Evolutionary conservation across 1,284 basidiomycete species (phyloP).

Genomic region (Afroboletus lepidellus): DNA sequence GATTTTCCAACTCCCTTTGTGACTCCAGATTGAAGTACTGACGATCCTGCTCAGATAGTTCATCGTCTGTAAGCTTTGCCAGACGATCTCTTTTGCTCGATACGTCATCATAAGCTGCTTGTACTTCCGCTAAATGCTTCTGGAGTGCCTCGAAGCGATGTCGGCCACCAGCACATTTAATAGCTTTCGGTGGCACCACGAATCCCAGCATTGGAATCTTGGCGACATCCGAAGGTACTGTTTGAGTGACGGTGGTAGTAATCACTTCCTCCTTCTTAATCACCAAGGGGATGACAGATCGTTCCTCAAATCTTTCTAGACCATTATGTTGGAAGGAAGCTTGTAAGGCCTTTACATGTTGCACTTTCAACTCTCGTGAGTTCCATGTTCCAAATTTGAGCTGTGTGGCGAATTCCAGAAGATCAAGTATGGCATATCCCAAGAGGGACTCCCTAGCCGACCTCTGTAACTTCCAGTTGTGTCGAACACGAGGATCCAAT

Average conservation of each 20-base stretch:
- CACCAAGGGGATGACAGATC: slow-evolving; percentile 6
- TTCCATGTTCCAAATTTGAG: not conserved
- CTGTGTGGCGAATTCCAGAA: not conserved
- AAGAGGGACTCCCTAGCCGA: not conserved
- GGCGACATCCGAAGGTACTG: not conserved
- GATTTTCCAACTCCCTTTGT: not conserved
- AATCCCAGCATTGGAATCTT: not conserved
- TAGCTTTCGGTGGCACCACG: too few species aligned
- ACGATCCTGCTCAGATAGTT: not conserved
- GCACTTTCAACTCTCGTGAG: not conserved
- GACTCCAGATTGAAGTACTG: slow-evolving; percentile 1
- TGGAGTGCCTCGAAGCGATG: slow-evolving; percentile 5
- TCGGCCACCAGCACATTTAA: slow-evolving; percentile 7
- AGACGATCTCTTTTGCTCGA: not conserved
- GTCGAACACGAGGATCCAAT: not conserved
- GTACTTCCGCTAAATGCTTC: not conserved
- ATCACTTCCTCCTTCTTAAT: not conserved
- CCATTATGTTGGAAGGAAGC: not conserved
- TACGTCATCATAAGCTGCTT: not conserved
- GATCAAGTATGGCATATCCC: not conserved
- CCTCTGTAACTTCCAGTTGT: not conserved
- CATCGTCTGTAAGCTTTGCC: not conserved
- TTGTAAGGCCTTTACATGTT: not conserved
- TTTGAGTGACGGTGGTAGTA: not conserved
- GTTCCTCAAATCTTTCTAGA: slow-evolving; percentile 3